Conservation (phyloP, 2,329 filamentous ascomycete species). For the Fusarium sublunatum region DNA sequence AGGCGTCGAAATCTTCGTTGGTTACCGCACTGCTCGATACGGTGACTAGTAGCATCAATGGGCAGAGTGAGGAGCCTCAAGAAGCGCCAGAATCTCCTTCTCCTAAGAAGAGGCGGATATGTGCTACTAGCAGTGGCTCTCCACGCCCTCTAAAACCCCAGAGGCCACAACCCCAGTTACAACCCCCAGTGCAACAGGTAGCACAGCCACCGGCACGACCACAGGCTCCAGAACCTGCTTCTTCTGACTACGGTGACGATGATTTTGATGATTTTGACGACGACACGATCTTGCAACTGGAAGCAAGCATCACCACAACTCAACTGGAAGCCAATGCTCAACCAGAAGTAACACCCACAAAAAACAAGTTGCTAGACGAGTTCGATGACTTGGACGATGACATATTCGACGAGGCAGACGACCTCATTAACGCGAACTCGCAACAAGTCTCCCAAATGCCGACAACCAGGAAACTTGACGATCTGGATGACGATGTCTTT, state of each 20-base stretch:
- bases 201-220: not conserved
- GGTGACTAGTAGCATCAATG: slow-evolving; percentile 66
- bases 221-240: slow-evolving; percentile 21
- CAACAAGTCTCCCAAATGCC: slow-evolving; percentile 33
- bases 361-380: slow-evolving; percentile 56
- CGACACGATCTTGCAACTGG: slow-evolving; percentile 66
- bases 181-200: not conserved
- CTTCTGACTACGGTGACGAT: slow-evolving; percentile 66
- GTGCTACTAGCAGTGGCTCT: slow-evolving; percentile 38
- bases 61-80: slow-evolving; percentile 50
- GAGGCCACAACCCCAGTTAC: slow-evolving; percentile 13
- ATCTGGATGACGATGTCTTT: slow-evolving; percentile 53
- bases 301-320: slow-evolving; percentile 55
- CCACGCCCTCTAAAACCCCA: slow-evolving; percentile 35
- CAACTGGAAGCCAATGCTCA: slow-evolving; percentile 39
- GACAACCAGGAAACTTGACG: not conserved
- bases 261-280: slow-evolving; percentile 72
- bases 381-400: slow-evolving; percentile 76
- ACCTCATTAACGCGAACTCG: slow-evolving; percentile 40
- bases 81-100: slow-evolving; percentile 57
- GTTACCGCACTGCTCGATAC: slow-evolving; percentile 74
- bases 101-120: slow-evolving; percentile 53
- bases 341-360: not conserved
- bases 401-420: slow-evolving; percentile 61
- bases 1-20: slow-evolving; percentile 66